phyloP scores from a whole-genome alignment of 2,329 filamentous ascomycete genomes.

The Eutypella sp. region DNA sequence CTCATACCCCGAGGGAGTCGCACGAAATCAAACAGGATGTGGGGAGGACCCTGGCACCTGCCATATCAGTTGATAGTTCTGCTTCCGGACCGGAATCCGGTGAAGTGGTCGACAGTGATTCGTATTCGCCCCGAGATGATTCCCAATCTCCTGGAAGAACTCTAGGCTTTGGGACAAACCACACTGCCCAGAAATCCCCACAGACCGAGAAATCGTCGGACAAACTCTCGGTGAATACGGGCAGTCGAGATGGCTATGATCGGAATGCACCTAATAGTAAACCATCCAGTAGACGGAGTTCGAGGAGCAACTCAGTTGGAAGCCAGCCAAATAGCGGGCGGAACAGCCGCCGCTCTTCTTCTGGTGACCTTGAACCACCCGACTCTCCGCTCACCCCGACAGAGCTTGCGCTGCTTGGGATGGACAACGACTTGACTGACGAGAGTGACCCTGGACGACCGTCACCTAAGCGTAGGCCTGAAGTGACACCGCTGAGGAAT shows the following conservation, averaged over 20 bases:
- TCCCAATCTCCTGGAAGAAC: too few species aligned
- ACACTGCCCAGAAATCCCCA: background rate
- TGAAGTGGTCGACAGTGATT: background rate
- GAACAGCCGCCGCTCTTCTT: constrained; percentile 17
- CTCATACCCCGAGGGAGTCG: background rate
- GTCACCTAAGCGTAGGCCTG: constrained; percentile 14
- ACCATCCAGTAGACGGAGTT: constrained; percentile 12
- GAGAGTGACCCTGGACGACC: constrained; percentile 17
- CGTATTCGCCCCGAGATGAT: background rate
- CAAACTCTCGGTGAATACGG: background rate
- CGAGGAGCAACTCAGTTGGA: constrained; percentile 7
- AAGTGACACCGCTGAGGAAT: constrained; percentile 10
- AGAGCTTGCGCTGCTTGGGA: constrained; percentile 25
- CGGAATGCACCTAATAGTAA: constrained; percentile 5
- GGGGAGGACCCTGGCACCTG: constrained; percentile 1
- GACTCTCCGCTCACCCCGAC: constrained; percentile 25
- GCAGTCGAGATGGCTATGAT: constrained; percentile 1
- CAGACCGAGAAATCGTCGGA: background rate
- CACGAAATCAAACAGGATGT: constrained; percentile 15
- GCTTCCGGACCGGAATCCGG: constrained; percentile 1
- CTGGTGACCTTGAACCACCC: constrained; percentile 6
- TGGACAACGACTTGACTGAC: constrained; percentile 14
- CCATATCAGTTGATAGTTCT: background rate
- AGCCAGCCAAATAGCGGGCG: constrained; percentile 3
- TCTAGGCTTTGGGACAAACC: too few species aligned